phyloP scores from a whole-genome alignment of 2,329 filamentous ascomycete species.

The Chaetothyriales sp. region DNA sequence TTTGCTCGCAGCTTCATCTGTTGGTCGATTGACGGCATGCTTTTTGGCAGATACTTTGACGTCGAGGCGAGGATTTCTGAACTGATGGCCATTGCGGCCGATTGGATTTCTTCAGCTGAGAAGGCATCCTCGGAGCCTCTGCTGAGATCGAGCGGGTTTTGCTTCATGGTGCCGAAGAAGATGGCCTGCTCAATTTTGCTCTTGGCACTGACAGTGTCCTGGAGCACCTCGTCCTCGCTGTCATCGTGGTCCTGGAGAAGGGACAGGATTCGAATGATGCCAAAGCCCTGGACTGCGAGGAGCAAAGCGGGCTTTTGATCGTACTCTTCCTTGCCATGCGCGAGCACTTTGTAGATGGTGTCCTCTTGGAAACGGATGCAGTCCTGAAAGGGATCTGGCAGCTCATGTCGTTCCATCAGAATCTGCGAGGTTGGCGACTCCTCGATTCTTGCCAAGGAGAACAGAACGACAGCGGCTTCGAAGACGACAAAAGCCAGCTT shows the following conservation, averaged over 20 bases:
- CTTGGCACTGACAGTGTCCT: slow-evolving; percentile 57
- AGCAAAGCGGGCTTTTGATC: slow-evolving; percentile 32
- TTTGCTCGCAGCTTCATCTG: slow-evolving; percentile 61
- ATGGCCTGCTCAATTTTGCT: slow-evolving; percentile 89
- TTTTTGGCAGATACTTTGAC: slow-evolving; percentile 57
- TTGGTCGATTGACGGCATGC: slow-evolving; percentile 64
- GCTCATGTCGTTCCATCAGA: slow-evolving; percentile 49
- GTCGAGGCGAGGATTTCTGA: slow-evolving; percentile 66
- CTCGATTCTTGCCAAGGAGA: slow-evolving; percentile 54
- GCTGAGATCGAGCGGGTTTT: slow-evolving; percentile 79
- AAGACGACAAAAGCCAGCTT: slow-evolving; percentile 75
- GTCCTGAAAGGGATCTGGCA: slow-evolving; percentile 66
- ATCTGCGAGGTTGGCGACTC: slow-evolving; percentile 67
- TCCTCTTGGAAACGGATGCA: slow-evolving; percentile 59
- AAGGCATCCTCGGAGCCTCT: slow-evolving; percentile 55
- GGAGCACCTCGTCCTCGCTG: slow-evolving; percentile 32
- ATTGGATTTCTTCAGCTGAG: slow-evolving; percentile 53
- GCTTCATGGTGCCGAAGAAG: slow-evolving; percentile 70
- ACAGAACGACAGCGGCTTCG: slow-evolving; percentile 60
- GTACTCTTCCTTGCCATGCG: slow-evolving; percentile 34
- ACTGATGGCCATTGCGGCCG: slow-evolving; percentile 67
- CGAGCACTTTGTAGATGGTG: slow-evolving; percentile 36
- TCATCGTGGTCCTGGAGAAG: slow-evolving; percentile 34
- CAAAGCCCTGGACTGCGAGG: slow-evolving; percentile 44
- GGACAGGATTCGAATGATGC: slow-evolving; percentile 36